phyloP scores from a whole-genome alignment of 352 stramenopile species.

The Globisporangium spiculum region DNA sequence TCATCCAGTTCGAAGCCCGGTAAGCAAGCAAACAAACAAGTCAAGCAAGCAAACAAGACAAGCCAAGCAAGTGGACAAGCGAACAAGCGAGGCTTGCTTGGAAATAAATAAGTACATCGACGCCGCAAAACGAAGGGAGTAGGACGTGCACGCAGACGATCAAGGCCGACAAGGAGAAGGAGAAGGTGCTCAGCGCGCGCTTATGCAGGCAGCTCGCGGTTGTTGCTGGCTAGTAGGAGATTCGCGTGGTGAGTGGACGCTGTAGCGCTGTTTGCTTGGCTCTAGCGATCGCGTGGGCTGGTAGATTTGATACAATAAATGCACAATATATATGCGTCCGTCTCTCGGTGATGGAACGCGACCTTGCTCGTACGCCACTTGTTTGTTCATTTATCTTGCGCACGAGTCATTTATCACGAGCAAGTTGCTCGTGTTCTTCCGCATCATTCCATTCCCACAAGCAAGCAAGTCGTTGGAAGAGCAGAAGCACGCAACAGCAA shows the following conservation, averaged over 20 bases:
- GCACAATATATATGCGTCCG: constrained; percentile 14
- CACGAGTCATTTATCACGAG: background rate
- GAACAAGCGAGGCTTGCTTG: background rate
- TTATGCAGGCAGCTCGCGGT: background rate
- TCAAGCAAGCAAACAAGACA: background rate
- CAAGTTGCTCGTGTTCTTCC: background rate
- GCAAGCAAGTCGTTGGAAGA: background rate
- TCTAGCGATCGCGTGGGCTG: background rate
- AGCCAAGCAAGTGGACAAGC: background rate
- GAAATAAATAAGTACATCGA: constrained; percentile 3
- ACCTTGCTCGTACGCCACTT: constrained; percentile 1
- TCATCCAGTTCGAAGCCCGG: constrained; percentile 90
- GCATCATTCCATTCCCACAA: background rate
- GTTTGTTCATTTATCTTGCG: background rate
- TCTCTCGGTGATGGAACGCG: background rate
- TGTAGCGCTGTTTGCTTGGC: background rate
- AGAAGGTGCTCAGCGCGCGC: background rate
- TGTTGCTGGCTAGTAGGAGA: background rate
- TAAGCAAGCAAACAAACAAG: constrained; percentile 35
- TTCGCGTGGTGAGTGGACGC: background rate
- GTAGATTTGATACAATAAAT: constrained; percentile 14
- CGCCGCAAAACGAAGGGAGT: background rate
- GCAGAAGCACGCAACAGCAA: background rate
- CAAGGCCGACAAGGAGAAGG: background rate
- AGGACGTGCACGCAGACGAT: background rate